Percentiles rank a stretch among this genome's conserved stretches.
Conservation (phyloP, 1,284 basidiomycete species). For the Cutaneotrichosporon sp. region DNA sequence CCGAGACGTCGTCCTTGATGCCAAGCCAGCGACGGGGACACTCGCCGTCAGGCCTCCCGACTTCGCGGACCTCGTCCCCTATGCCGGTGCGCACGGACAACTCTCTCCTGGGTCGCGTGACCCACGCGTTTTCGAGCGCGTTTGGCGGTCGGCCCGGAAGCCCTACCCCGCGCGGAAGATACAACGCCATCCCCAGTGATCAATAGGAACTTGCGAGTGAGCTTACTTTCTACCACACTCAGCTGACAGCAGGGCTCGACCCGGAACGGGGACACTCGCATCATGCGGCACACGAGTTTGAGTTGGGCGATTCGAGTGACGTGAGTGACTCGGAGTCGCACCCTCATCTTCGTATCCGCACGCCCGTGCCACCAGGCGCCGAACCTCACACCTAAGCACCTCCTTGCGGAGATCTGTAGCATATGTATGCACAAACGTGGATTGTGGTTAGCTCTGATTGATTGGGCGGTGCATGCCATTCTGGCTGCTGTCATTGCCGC, state of each 20-base stretch:
- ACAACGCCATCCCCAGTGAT: slow-evolving; percentile 61
- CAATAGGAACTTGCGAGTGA: slow-evolving; percentile 69
- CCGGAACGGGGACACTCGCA: not conserved
- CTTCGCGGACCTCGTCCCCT: slow-evolving; percentile 39
- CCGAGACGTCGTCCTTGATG: slow-evolving; percentile 65
- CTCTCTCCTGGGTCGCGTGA: slow-evolving; percentile 43
- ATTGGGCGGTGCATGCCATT: not conserved
- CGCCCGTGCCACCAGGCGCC: slow-evolving; percentile 5
- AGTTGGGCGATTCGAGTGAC: slow-evolving; percentile 6
- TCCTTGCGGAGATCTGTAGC: slow-evolving; percentile 5
- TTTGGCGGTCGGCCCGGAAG: slow-evolving; percentile 54
- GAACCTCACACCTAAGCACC: slow-evolving; percentile 10
- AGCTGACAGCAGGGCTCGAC: slow-evolving; percentile 14
- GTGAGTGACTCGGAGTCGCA: slow-evolving; percentile 2
- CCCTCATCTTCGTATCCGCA: not conserved
- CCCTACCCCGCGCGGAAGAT: slow-evolving; percentile 50
- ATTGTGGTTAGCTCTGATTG: not conserved
- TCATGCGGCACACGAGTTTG: slow-evolving; percentile 6
- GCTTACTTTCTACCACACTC: not conserved
- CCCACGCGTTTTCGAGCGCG: slow-evolving; percentile 59
- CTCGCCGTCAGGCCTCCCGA: slow-evolving; percentile 40
- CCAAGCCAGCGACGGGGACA: slow-evolving; percentile 30
- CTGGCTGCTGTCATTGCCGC: too few relatives aligned
- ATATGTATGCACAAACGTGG: slow-evolving; percentile 12
- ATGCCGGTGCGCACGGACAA: slow-evolving; percentile 30